These are phyloP conservation scores for Vigna angularis DNA, from an alignment of 306 rosid genomes.

Conservation along the genomic window DNA sequence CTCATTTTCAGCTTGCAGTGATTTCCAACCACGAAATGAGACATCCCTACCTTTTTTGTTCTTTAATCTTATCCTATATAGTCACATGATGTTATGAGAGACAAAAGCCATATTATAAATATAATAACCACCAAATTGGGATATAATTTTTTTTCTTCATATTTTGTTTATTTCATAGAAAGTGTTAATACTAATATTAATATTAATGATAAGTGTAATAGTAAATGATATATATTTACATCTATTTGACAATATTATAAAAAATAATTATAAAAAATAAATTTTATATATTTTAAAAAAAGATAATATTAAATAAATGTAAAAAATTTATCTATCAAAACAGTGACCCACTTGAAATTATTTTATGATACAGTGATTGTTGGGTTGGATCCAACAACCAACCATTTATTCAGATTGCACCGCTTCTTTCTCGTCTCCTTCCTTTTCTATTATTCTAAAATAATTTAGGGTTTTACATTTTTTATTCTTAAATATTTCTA, in stretches of 20 bases:
- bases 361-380: background rate
- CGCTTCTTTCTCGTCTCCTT: background rate
- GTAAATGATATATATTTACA: too few species aligned
- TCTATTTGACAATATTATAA: too few species aligned
- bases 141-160: background rate
- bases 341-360: too few species aligned
- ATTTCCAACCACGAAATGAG: constrained; percentile 42
- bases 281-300: too few species aligned
- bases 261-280: too few species aligned
- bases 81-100: constrained; percentile 17
- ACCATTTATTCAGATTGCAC: constrained; percentile 7
- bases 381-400: constrained; percentile 55
- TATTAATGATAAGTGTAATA: background rate
- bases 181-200: background rate
- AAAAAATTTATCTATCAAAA: too few species aligned
- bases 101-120: background rate
- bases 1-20: background rate
- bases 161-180: background rate
- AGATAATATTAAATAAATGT: too few species aligned
- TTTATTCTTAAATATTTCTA: too few species aligned
- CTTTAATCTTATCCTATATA: constrained; percentile 4
- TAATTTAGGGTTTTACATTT: too few species aligned
- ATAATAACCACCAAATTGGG: background rate
- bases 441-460: background rate
- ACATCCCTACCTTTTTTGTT: background rate